Percentiles rank a stretch among this genome's conserved stretches.
These are phyloP conservation scores for Fonsecaea pedrosoi DNA, from an alignment of 2,329 filamentous ascomycete species.

Conservation along the genomic window DNA sequence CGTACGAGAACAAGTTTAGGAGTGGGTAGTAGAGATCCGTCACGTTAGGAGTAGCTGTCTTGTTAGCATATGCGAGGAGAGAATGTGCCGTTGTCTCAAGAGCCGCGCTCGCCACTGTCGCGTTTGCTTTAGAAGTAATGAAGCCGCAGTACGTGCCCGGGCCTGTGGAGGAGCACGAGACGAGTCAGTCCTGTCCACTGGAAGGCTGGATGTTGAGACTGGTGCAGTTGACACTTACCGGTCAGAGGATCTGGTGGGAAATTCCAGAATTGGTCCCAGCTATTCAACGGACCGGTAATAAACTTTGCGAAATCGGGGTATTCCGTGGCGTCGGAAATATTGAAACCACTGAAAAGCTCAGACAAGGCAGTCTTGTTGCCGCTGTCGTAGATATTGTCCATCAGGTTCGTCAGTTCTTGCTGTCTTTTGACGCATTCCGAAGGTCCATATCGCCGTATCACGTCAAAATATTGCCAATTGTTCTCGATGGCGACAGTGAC, in stretches of 20 bases:
- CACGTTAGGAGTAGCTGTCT: conserved; percentile 10
- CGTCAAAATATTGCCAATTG: conserved; percentile 71
- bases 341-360: conserved; percentile 56
- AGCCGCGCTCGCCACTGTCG: background rate
- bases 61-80: conserved; percentile 12
- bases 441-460: conserved; percentile 63
- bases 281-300: conserved; percentile 52
- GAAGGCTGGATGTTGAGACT: background rate
- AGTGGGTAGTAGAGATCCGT: conserved; percentile 9
- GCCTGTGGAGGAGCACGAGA: background rate
- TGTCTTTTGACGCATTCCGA: conserved; percentile 69
- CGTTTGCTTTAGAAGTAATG: conserved; percentile 4
- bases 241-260: background rate
- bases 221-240: background rate
- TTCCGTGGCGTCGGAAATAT: conserved; percentile 43
- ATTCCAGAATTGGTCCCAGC: conserved; percentile 60
- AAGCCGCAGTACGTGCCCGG: conserved; percentile 19
- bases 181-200: background rate
- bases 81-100: conserved; percentile 4
- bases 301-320: conserved; percentile 51
- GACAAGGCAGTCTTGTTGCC: conserved; percentile 52
- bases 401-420: conserved; percentile 64
- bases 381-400: conserved; percentile 62
- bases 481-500: conserved; percentile 79
- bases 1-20: conserved; percentile 15